Evolutionary conservation across 192 early-diverging fungal species (phyloP).

Genomic region (Phlyctochytrium planicorne): DNA sequence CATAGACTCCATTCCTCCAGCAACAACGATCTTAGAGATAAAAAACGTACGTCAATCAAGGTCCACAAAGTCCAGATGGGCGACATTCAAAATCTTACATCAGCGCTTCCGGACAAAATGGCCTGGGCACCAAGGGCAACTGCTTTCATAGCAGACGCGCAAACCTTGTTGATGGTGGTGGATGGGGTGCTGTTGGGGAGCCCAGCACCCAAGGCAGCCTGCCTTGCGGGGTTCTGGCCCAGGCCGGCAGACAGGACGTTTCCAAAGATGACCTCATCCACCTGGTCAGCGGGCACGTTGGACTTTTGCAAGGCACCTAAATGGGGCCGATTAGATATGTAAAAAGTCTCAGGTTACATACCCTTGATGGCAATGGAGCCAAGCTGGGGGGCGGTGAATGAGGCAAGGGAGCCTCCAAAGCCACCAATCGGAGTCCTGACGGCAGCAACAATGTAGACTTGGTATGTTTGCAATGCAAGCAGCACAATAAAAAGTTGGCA

Average conservation of each 20-base stretch:
- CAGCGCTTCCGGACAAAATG: conserved; percentile 47
- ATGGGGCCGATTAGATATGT: conserved; percentile 68
- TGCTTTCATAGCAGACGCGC: conserved; percentile 96
- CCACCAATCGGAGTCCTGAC: conserved; percentile 90
- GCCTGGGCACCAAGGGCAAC: conserved; percentile 79
- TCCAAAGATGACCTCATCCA: conserved; percentile 96
- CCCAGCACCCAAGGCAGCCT: conserved; percentile 87
- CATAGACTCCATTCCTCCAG: conserved; percentile 98
- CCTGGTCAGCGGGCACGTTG: conserved; percentile 71
- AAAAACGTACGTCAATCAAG: background rate
- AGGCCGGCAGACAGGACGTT: conserved; percentile 89
- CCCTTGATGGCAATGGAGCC: conserved; percentile 87
- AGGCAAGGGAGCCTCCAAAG: conserved; percentile 85
- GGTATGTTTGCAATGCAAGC: too few species aligned
- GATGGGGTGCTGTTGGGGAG: conserved; percentile 78
- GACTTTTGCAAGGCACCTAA: conserved; percentile 75
- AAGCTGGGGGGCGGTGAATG: conserved; percentile 79
- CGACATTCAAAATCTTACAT: conserved; percentile 56
- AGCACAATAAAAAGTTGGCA: too few species aligned
- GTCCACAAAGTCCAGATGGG: conserved; percentile 63
- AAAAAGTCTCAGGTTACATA: conserved; percentile 64
- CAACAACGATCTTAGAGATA: conserved; percentile 56
- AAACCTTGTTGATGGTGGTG: conserved; percentile 98
- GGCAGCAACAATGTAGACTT: conserved; percentile 87
- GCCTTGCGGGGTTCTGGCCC: conserved; percentile 93